Percentiles rank a stretch among this genome's conserved stretches.
Conservation (phyloP, 805 yeast genomes). For the Candida pini region DNA sequence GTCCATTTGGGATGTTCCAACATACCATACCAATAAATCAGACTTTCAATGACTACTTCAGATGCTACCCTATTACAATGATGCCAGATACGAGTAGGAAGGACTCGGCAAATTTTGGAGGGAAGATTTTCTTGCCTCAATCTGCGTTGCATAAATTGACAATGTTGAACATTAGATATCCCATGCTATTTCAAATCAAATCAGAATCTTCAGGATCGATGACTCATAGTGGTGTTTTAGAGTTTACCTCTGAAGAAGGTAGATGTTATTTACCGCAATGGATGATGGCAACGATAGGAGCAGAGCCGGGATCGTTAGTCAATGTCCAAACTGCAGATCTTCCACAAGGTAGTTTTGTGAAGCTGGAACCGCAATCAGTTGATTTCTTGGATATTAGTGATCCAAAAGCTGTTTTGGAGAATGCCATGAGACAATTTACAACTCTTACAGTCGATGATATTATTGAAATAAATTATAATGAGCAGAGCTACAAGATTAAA, state of each 20-base stretch:
- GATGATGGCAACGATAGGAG: slow-evolving; percentile 79
- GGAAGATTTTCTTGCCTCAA: slow-evolving; percentile 92
- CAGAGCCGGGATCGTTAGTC: slow-evolving; percentile 76
- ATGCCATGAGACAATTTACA: slow-evolving; percentile 83
- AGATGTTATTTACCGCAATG: slow-evolving; percentile 91
- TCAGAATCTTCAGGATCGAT: slow-evolving; percentile 51
- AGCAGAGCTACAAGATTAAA: slow-evolving; percentile 68
- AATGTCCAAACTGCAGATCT: slow-evolving; percentile 72
- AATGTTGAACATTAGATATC: slow-evolving; percentile 87
- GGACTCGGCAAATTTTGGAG: slow-evolving; percentile 85
- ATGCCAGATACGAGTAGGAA: slow-evolving; percentile 73
- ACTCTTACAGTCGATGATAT: slow-evolving; percentile 81
- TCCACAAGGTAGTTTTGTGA: slow-evolving; percentile 83
- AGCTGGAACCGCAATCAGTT: slow-evolving; percentile 90
- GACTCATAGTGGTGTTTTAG: slow-evolving; percentile 93
- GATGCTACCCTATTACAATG: slow-evolving; percentile 89
- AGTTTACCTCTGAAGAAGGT: slow-evolving; percentile 96
- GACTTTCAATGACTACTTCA: slow-evolving; percentile 75
- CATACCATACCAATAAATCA: slow-evolving; percentile 17
- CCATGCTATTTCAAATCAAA: slow-evolving; percentile 83
- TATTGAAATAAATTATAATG: slow-evolving; percentile 80
- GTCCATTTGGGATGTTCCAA: slow-evolving; percentile 10
- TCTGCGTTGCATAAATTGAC: slow-evolving; percentile 85
- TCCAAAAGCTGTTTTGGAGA: slow-evolving; percentile 95
- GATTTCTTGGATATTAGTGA: slow-evolving; percentile 91